Base-by-base conservation (phyloP, 345 rosid species). In the Triadica sebifera region DNA sequence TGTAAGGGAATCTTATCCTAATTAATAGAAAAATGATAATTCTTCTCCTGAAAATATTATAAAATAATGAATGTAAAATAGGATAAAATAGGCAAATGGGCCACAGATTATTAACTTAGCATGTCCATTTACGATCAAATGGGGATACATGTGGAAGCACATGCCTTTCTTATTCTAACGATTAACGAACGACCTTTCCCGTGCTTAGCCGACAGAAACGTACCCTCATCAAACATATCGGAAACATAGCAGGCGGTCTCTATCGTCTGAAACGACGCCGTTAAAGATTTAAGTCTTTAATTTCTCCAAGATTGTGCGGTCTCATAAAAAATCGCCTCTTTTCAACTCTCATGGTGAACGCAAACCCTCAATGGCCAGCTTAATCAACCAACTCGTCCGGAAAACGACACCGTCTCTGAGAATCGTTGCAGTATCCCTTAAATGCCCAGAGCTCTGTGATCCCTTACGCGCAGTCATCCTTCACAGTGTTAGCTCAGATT, bases 371-470 rank as follows among this genome's bases (percentile, higher is more conserved):
- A 74, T 74, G 78, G 78, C 67, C 2, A 56, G 41, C 38, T 49
- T 58, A 25, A 47, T 75, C 47, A 65, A 43, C 3, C 47, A 67
- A 12, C 16, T 75, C 3, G 3, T 58, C 67, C 11, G 34, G 22
- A 75, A 58, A 57, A 4, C 72, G 6, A 4, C 67, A 3, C 73
- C 65, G 2, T 68, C 73, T 47, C 59, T 67, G 20, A 64, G 78
- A 67, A 47, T 67, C 67, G 37, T 67, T 1, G 15, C 66, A 6
- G n/a, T 53, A 61, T n/a, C 79, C 66, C 24, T 63, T 12, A 67
- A 20, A 58, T 34, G 47, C 0, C 58, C 34, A 16, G 56, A 24
- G 43, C 24, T 67, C 38, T 20, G 22, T 39, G 25, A 8, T 46
- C 41, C 24, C 20, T 8, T 29, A 7, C 19, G 45, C 25, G 46